phyloP scores from a whole-genome alignment of 495 filamentous ascomycete species.

The Hypoxylon subgilvum region DNA sequence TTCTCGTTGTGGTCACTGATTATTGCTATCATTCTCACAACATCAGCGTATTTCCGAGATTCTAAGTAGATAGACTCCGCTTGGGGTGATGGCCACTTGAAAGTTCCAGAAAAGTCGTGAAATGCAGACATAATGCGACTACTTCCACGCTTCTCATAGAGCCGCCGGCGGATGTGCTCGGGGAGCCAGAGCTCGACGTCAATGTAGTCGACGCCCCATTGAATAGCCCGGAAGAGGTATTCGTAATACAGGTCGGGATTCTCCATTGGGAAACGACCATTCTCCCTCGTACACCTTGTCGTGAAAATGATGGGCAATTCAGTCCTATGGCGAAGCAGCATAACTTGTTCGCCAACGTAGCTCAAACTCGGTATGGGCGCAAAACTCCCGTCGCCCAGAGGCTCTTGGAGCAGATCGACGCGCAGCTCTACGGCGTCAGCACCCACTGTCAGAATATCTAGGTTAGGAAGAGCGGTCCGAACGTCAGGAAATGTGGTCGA shows the following conservation, averaged over 20 bases:
- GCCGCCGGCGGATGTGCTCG: conserved; percentile 68
- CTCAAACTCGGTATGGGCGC: conserved; percentile 73
- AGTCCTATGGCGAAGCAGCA: conserved; percentile 79
- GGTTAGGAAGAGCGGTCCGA: conserved; percentile 78
- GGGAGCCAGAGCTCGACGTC: conserved; percentile 87
- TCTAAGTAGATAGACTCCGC: conserved; percentile 72
- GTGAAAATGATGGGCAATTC: conserved; percentile 88
- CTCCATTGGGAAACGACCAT: conserved; percentile 82
- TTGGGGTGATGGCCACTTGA: conserved; percentile 77
- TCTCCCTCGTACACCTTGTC: conserved; percentile 77
- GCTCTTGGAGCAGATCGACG: conserved; percentile 80
- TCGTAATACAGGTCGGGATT: conserved; percentile 74
- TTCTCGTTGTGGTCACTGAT: conserved; percentile 79
- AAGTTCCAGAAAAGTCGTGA: conserved; percentile 81
- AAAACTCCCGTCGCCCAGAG: conserved; percentile 60
- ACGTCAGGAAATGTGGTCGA: conserved; percentile 88
- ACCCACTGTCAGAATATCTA: conserved; percentile 83
- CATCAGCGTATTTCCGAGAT: conserved; percentile 76
- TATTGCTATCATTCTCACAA: conserved; percentile 87
- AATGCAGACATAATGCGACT: conserved; percentile 86
- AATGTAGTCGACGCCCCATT: conserved; percentile 87
- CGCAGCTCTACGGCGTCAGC: conserved; percentile 83
- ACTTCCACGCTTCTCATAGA: conserved; percentile 73
- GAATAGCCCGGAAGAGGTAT: conserved; percentile 77
- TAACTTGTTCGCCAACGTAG: conserved; percentile 84